These are phyloP conservation scores for Boletus barrowsii DNA, from an alignment of 768 basidiomycete species.

Conservation along the genomic window DNA sequence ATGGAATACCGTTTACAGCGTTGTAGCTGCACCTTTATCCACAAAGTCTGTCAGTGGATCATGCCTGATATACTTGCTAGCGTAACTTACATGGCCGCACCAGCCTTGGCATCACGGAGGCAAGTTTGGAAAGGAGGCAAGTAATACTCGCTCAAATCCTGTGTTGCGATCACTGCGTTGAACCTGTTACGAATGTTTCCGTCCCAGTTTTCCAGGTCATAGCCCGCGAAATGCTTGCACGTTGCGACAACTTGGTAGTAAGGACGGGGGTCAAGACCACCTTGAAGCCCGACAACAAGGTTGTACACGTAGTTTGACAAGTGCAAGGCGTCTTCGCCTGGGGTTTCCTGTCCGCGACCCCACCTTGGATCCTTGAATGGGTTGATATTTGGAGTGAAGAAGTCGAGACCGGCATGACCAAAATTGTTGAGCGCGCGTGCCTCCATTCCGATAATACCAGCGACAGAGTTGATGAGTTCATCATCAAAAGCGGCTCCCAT, in stretches of 20 bases:
- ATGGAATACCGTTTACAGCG: conserved; percentile 56
- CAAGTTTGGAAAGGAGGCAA: conserved; percentile 55
- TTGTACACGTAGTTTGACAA: conserved; percentile 51
- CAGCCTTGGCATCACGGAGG: conserved; percentile 59
- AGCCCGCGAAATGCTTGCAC: conserved; percentile 61
- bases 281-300: conserved; percentile 54
- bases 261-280: conserved; percentile 50
- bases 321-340: conserved; percentile 58
- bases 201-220: conserved; percentile 57
- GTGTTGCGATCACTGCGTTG: conserved; percentile 50
- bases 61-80: not conserved
- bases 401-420: conserved; percentile 51
- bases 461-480: conserved; percentile 45
- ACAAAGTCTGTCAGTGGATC: not conserved
- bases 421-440: conserved; percentile 57
- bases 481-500: conserved; percentile 58
- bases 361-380: conserved; percentile 62
- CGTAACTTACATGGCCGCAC: conserved; percentile 43
- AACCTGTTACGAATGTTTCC: conserved; percentile 48
- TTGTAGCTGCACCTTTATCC: conserved; percentile 49
- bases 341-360: conserved; percentile 62
- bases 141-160: conserved; percentile 57
- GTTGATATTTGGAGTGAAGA: conserved; percentile 52
- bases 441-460: conserved; percentile 53
- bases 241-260: conserved; percentile 52